These are phyloP conservation scores for Pichia sp. DNA, from an alignment of 1,139 yeast genomes.

Conservation along the genomic window DNA sequence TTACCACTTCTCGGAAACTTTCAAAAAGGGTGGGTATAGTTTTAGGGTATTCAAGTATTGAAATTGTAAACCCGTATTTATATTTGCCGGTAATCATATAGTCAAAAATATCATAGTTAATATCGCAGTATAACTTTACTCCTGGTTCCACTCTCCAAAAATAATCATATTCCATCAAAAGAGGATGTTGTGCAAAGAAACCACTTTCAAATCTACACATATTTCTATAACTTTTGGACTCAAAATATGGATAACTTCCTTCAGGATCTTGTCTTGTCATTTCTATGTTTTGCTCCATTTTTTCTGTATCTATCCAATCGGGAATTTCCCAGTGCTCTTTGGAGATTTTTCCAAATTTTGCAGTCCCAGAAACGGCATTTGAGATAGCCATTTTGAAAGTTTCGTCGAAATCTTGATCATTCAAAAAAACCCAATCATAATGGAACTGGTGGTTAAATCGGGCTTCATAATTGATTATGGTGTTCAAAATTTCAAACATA, in stretches of 20 bases:
- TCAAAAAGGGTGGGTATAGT: conserved; percentile 40
- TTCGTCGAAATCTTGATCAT: conserved; percentile 43
- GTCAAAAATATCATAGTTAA: conserved; percentile 44
- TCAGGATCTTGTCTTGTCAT: conserved; percentile 29
- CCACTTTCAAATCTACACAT: conserved; percentile 76
- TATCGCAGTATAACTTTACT: conserved; percentile 45
- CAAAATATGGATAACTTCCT: conserved; percentile 33
- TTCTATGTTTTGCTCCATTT: conserved; percentile 42
- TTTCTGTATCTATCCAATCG: conserved; percentile 43
- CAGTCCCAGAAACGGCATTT: conserved; percentile 47
- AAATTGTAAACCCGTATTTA: conserved; percentile 46
- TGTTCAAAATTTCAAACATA: conserved; percentile 37
- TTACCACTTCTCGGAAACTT: conserved; percentile 28
- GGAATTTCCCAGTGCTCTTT: conserved; percentile 67
- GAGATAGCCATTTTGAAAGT: conserved; percentile 37
- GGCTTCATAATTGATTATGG: conserved; percentile 47
- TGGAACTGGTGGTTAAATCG: conserved; percentile 45
- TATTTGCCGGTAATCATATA: conserved; percentile 38
- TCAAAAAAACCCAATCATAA: conserved; percentile 58
- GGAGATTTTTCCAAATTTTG: conserved; percentile 56
- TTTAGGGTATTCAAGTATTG: conserved; percentile 42
- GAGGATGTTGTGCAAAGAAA: conserved; percentile 48
- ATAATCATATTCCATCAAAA: conserved; percentile 33
- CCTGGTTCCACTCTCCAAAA: conserved; percentile 61
- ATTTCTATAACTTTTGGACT: conserved; percentile 55